Conservation (phyloP, 305 asterid genomes). For the Petunia hybrid region DNA sequence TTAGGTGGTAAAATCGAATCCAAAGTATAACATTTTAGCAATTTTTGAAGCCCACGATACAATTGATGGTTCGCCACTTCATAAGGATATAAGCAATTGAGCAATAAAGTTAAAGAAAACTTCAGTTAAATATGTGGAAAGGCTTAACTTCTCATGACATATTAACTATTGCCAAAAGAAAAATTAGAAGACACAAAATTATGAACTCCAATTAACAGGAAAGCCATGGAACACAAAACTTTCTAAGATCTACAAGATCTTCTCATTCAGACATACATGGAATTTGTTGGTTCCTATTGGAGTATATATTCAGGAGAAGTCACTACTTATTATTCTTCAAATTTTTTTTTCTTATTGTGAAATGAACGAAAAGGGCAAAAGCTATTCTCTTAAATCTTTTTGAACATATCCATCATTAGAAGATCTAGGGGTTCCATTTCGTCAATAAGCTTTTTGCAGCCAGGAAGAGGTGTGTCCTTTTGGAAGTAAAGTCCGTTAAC, state of each 20-base stretch:
- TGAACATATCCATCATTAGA: not conserved
- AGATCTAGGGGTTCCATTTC: constrained; percentile 43
- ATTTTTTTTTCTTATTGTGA: not conserved
- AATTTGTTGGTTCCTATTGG: not conserved
- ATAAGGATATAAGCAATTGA: too few species aligned
- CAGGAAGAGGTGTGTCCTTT: constrained; percentile 34
- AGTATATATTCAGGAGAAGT: constrained; percentile 32
- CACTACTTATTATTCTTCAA: not conserved
- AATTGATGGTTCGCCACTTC: too few species aligned
- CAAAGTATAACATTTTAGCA: too few species aligned
- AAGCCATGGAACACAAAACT: not conserved
- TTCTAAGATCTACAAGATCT: constrained; percentile 21
- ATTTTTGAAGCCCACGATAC: too few species aligned
- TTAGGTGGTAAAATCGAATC: too few species aligned
- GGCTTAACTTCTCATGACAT: not conserved
- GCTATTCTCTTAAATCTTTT: not conserved
- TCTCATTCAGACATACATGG: constrained; percentile 1
- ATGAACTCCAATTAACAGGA: not conserved
- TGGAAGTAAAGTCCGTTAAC: constrained; percentile 68
- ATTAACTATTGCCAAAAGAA: not conserved
- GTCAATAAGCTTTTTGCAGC: constrained; percentile 45
- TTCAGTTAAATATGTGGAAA: too few species aligned
- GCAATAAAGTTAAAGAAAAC: too few species aligned
- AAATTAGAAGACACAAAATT: not conserved
- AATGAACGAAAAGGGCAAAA: constrained; percentile 33